Base-by-base conservation (phyloP, 805 yeast species). In the Jamesozyma lodderae region DNA sequence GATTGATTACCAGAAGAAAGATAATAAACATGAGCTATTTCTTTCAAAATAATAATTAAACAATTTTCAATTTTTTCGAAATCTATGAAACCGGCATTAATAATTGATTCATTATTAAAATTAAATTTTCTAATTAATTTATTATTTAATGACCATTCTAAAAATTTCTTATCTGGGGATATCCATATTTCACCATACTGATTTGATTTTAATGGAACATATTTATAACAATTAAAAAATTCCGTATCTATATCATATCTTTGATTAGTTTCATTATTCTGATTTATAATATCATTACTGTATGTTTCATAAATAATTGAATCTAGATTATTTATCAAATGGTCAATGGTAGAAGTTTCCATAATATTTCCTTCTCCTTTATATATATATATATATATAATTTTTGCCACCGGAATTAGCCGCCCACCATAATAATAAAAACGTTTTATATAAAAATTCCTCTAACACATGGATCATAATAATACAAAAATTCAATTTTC, bases 21-120 rank as follows among this genome's bases (percentile, higher is more conserved):
- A 27, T 48, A 72, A 53, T 80, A 84, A 1, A 84, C 68, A 41
- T 79, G 67, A 0, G 82, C 82, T 5, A 74, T 66, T 39, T 77
- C 81, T 29, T 59, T 57, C 35, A 81, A 59, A 22, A 85, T 70
- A 1, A 86, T 77, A 2, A 75, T 82, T 31, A 85, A 62, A 9
- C 75, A 72, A 26, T 42, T 44, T 15, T 37, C 27, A 1, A 46
- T 43, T 10, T 44, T 51, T 29, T 43, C 55, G 53, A 84, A 81
- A 3, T 57, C 53, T 0, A 83, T 74, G 44, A 79, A 79, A 13
- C 79, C 72, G 11, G 92, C 85, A 36, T 69, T 63, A 5, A 79
- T 51, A 1, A 85, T 65, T 4, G 35, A 44, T 15, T 67, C 69
- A 9, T 70, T 7, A 6, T 25, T 68, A 9, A 70, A 73, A 47